Base-by-base conservation (phyloP, 2,329 filamentous ascomycete species). In the Elsinoe arachidis region DNA sequence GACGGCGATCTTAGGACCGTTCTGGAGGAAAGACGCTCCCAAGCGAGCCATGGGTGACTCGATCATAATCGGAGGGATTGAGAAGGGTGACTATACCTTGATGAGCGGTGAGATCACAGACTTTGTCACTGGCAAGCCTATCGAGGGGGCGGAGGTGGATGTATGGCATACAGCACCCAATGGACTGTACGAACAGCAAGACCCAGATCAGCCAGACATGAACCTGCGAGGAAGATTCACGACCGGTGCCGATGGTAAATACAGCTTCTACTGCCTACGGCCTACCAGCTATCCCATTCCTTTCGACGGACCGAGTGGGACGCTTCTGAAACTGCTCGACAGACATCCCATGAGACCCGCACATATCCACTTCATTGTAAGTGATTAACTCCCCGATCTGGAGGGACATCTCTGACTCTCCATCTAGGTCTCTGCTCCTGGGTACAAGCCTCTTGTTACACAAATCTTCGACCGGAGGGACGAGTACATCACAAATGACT, bases 101-200 rank as follows among this genome's bases (percentile, higher is more conserved):
- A 84, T 90, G 77, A 80, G 88, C 62, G 86, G 88, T 52, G 74
- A 66, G 2, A 78, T 85, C 1, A 68, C 79, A 21, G 75, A 81
- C 67, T 81, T 80, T 52, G 69, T 66, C 33, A 88, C 85, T 0
- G 82, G 83, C 55, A 73, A 81, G 69, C 85, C 86, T 0, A 75
- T 92, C 44, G 76, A 79, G 15, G 77, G 78, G 59, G 86, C 86
- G 1, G 77, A 81, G 19, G 78, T 93, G 35, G 88, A 92, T 66
- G 79, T 91, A 55, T 93, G 88, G 88, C 84, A 91, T 67, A 86
- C 87, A 0, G 86, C 82, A 0, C 86, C 88, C 33, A 91, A 92
- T 65, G 80, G 80, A 11, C 59, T 74, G 57, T 77, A 77, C 58
- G 86, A 90, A 73, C 86, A 90, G 71, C 87, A 90, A 70, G 87